phyloP scores from a whole-genome alignment of 2,329 filamentous ascomycete species.

The Hypoxylon rubiginosum region DNA sequence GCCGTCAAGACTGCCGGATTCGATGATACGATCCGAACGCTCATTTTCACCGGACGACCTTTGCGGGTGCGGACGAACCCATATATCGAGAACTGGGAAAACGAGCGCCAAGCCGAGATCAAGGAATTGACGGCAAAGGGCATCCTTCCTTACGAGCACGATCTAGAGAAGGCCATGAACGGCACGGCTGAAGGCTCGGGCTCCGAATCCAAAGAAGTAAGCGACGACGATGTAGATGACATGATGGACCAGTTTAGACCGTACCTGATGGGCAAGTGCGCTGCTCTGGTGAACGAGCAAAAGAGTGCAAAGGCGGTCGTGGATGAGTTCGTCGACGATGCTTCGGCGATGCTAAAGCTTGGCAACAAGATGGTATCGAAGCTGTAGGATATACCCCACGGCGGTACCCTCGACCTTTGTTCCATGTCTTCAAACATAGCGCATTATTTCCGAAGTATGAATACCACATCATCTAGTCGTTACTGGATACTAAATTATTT shows the following conservation, averaged over 20 bases:
- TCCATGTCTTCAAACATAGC: conserved; percentile 13
- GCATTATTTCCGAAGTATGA: neutral
- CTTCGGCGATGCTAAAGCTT: conserved; percentile 76
- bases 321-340: conserved; percentile 92
- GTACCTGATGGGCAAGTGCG: conserved; percentile 87
- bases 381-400: conserved; percentile 65
- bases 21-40: conserved; percentile 95
- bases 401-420: neutral
- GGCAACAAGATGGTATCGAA: conserved; percentile 79
- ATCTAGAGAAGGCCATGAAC: conserved; percentile 83
- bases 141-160: conserved; percentile 91
- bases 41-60: conserved; percentile 98
- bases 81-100: conserved; percentile 97
- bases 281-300: conserved; percentile 92
- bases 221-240: conserved; percentile 79
- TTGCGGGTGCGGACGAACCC: conserved; percentile 92
- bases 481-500: neutral
- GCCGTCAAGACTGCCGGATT: conserved; percentile 91
- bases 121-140: conserved; percentile 92
- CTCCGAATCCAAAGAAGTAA: conserved; percentile 70
- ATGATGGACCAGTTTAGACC: conserved; percentile 79
- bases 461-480: neutral
- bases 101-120: conserved; percentile 89
- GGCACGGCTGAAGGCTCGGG: conserved; percentile 59
- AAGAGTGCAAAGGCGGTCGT: conserved; percentile 92